phyloP scores from a whole-genome alignment of 306 rosid species.

The Nissolia schottii region DNA sequence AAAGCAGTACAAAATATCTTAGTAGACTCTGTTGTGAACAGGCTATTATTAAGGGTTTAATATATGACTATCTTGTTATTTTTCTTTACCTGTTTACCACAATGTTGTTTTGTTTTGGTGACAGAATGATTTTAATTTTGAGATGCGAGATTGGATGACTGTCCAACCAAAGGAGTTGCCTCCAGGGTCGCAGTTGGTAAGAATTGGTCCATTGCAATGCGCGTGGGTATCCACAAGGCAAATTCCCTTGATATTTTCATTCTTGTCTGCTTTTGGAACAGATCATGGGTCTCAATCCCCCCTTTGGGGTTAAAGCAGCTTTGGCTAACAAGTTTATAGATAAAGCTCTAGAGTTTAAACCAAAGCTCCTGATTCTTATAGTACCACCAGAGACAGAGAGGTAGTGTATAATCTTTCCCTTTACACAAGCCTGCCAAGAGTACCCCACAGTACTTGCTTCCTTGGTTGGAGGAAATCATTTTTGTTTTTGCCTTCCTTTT shows the following conservation, averaged over 20 bases:
- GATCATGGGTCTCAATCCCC: slow-evolving; percentile 97
- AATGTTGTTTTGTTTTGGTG: slow-evolving; percentile 17
- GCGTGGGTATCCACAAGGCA: not conserved
- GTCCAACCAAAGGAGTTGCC: slow-evolving; percentile 71
- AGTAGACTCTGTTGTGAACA: not conserved
- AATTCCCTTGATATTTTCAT: not conserved
- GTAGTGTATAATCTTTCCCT: slow-evolving; percentile 29
- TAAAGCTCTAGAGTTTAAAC: slow-evolving; percentile 79
- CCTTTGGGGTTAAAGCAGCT: slow-evolving; percentile 72
- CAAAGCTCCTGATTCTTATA: slow-evolving; percentile 78
- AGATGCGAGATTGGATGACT: slow-evolving; percentile 87
- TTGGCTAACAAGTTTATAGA: slow-evolving; percentile 74
- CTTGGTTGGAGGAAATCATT: slow-evolving; percentile 7
- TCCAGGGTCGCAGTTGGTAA: slow-evolving; percentile 63
- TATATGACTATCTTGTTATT: slow-evolving; percentile 7
- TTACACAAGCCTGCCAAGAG: not conserved
- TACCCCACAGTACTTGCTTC: not conserved
- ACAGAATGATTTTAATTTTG: slow-evolving; percentile 87
- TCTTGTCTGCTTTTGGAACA: slow-evolving; percentile 31
- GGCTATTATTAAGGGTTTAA: not conserved
- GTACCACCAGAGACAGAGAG: slow-evolving; percentile 76
- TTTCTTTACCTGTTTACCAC: slow-evolving; percentile 13
- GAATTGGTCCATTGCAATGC: slow-evolving; percentile 17
- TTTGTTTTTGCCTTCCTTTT: slow-evolving; percentile 9
- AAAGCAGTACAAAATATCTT: not conserved